Evolutionary conservation across 2,329 filamentous ascomycete species (phyloP).

Genomic region (Pyricularia pennisetigena): DNA sequence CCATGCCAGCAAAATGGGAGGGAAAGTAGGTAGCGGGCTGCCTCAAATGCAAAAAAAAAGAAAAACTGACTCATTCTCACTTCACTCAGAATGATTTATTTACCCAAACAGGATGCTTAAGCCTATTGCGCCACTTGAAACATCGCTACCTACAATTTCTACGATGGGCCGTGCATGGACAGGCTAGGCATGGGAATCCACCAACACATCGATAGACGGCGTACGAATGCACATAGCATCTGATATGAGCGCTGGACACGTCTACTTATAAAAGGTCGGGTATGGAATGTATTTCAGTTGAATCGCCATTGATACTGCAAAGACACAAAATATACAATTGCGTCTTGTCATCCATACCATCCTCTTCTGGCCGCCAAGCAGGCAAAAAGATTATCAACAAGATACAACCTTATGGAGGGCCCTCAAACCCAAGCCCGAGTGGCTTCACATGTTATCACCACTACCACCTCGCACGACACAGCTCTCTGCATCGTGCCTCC

Average conservation of each 20-base stretch:
- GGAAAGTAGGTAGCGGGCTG: background rate
- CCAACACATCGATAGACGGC: background rate
- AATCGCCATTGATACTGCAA: background rate
- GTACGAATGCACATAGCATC: background rate
- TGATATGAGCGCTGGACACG: background rate
- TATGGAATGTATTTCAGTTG: background rate
- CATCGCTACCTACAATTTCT: background rate
- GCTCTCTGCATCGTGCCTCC: conserved; percentile 53
- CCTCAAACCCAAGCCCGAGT: conserved; percentile 8
- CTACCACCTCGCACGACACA: conserved; percentile 39
- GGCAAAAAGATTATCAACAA: background rate
- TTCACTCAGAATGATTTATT: background rate
- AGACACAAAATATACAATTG: background rate
- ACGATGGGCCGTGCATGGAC: background rate
- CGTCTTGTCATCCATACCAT: background rate
- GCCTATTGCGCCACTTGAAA: background rate
- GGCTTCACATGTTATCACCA: conserved; percentile 4
- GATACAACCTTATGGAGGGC: background rate
- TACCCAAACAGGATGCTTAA: background rate
- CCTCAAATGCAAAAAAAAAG: background rate
- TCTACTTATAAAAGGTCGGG: background rate
- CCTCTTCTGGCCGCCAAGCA: background rate
- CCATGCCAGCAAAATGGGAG: background rate
- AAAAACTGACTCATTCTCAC: background rate
- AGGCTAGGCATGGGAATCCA: background rate